Evolutionary conservation across 768 basidiomycete genomes (phyloP), one percentile per base, ranked within the genome.

Genomic region (Tephrocybe sp.): DNA sequence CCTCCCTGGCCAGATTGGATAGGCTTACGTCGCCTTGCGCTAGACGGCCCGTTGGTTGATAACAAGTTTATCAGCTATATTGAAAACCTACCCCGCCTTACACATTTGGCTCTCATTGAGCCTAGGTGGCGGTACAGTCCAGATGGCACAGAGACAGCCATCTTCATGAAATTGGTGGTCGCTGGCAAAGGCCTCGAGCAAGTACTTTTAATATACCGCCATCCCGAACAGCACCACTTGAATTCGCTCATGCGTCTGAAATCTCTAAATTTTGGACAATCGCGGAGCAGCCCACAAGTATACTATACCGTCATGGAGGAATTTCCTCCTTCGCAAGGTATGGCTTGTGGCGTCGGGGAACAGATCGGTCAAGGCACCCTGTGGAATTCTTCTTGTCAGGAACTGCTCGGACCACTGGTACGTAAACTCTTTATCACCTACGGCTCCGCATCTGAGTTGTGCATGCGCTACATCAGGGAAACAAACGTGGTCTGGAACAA

Each of bases 51-150:
- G 5, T 33, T 55, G 11, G 18, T 58, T 12, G 38, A 58, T 48
- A 38, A 49, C 12, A 42, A 38, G 10, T 59, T 59, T 30, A 56
- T 56, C 21, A 14, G 17, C 28, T 33, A 46, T 25, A 36, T 59
- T 20, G 12, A 20, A 20, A 28, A 51, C 4, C 37, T 56, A 15
- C 45, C 55, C 18, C n/a, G 42, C 17, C 50, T 55, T 10, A 33
- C 55, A 4, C 51, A 56, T 37, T 21, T 56, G n/a, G 51, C 51
- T 15, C 45, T 56, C n/a, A 54, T 56, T 24, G 58, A 59, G 42
- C 49, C 58, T 3, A 40, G 52, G 45, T 59, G 58, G 58, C 41
- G 42, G 25, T 56, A 59, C 33, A 48, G 52, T 20, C 26, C 15
- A 7, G 55, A 56, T 25, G 55, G 54, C 41, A 58, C 58, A 15